Conservation (phyloP, 2,329 filamentous ascomycete species). For the Escovopsis sp. region DNA sequence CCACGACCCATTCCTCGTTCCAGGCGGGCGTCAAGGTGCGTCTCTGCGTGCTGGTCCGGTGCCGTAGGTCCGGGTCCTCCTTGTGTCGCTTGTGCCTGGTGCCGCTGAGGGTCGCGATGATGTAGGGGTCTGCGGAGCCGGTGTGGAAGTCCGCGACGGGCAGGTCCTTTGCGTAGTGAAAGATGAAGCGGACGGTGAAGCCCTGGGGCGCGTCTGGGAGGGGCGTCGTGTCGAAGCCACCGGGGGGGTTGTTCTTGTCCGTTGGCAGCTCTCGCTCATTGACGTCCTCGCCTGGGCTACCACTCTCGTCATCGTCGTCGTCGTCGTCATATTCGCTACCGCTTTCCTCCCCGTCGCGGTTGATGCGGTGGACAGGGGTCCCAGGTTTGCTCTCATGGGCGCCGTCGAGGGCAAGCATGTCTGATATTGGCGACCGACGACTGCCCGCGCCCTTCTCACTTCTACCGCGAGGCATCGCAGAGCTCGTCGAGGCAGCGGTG, state of each 20-base stretch:
- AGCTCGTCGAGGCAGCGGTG: too few relatives aligned
- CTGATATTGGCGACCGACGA: too few relatives aligned
- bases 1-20: slow-evolving; percentile 77
- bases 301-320: too few relatives aligned
- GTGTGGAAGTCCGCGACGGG: slow-evolving; percentile 67
- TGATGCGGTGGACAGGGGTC: not conserved
- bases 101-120: slow-evolving; percentile 60
- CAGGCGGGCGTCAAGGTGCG: slow-evolving; percentile 60
- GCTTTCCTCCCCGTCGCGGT: not conserved
- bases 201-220: slow-evolving; percentile 52
- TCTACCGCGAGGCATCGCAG: too few relatives aligned
- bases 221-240: slow-evolving; percentile 68
- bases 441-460: too few relatives aligned
- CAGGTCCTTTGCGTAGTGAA: slow-evolving; percentile 67
- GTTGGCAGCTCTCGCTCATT: not conserved
- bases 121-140: slow-evolving; percentile 69
- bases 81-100: slow-evolving; percentile 63
- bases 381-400: too few relatives aligned
- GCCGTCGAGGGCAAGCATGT: too few relatives aligned
- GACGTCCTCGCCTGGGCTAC: too few relatives aligned
- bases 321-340: not conserved
- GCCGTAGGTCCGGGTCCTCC: slow-evolving; percentile 61
- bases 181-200: slow-evolving; percentile 72
- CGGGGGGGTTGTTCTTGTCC: slow-evolving; percentile 36
- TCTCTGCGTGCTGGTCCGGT: slow-evolving; percentile 63